Conservation (phyloP, 73 alveolate species). For the Symbiodinium natans region DNA sequence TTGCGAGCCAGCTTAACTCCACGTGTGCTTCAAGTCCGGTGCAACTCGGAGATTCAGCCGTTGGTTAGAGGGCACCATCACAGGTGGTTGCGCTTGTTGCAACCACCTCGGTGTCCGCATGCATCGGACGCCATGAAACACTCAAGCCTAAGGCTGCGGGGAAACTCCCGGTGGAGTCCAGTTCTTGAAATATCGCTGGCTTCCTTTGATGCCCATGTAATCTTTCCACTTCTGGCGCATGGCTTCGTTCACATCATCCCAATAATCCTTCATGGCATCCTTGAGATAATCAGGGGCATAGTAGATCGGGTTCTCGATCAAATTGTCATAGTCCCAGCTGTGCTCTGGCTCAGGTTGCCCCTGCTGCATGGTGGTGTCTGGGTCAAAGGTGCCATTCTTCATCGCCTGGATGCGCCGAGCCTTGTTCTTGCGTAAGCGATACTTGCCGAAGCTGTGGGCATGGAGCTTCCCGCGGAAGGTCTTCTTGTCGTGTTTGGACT, state of each 20-base stretch:
- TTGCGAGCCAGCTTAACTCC: too few species aligned
- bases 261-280: slow-evolving; percentile 50
- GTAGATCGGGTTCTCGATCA: slow-evolving; percentile 73
- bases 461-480: slow-evolving; percentile 85
- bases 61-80: not conserved
- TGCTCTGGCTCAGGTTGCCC: slow-evolving; percentile 94
- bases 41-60: too few species aligned
- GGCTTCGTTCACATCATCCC: slow-evolving; percentile 68
- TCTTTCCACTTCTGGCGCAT: slow-evolving; percentile 77
- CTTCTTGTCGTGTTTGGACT: slow-evolving; percentile 55
- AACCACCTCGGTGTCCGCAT: too few species aligned
- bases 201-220: slow-evolving; percentile 86
- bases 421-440: slow-evolving; percentile 73
- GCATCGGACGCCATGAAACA: too few species aligned
- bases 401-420: slow-evolving; percentile 69
- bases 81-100: not conserved
- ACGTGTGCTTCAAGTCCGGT: too few species aligned
- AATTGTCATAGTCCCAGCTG: slow-evolving; percentile 80
- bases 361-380: slow-evolving; percentile 40
- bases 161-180: slow-evolving; percentile 88
- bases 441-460: slow-evolving; percentile 91
- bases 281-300: slow-evolving; percentile 64
- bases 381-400: slow-evolving; percentile 75
- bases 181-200: slow-evolving; percentile 75
- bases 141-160: not conserved